A percentile compares a stretch with the other conserved stretches of the same genome.
phyloP scores from a whole-genome alignment of 2,329 filamentous ascomycete genomes.

The Venturia oleaginea region DNA sequence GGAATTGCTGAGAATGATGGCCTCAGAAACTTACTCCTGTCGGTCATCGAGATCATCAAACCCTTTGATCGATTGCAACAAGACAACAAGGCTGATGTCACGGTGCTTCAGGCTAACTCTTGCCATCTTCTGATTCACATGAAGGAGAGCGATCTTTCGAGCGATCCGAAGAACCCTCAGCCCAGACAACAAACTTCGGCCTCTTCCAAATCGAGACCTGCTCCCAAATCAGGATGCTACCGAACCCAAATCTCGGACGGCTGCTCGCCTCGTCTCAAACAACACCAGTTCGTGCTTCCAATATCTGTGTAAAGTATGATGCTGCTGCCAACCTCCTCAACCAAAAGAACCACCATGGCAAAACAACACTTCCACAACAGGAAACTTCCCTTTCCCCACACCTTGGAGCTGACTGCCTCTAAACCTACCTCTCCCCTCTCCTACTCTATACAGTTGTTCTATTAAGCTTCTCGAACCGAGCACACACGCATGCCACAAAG shows the following conservation, averaged over 20 bases:
- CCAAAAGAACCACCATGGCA: neutral
- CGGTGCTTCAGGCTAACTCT: neutral
- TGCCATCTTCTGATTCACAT: neutral
- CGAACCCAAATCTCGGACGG: neutral
- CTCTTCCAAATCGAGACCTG: neutral
- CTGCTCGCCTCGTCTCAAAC: neutral
- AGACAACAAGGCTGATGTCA: neutral
- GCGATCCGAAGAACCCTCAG: too few relatives aligned
- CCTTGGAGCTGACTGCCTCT: neutral
- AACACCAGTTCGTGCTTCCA: neutral
- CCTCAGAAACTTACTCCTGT: too few relatives aligned
- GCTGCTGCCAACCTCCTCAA: neutral
- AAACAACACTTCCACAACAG: neutral
- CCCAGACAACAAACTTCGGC: neutral
- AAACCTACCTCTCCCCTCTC: neutral
- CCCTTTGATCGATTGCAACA: neutral
- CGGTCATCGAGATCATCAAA: neutral
- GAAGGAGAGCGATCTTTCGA: neutral
- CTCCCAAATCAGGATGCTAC: neutral
- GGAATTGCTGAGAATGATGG: neutral
- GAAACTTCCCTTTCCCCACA: neutral
- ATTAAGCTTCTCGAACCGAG: neutral
- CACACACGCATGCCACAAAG: neutral
- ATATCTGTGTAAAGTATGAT: neutral
- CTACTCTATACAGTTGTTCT: neutral